Percentiles rank a stretch among this genome's conserved stretches.
Conservation (phyloP, 73 alveolate genomes). For the Stentor coeruleus region DNA sequence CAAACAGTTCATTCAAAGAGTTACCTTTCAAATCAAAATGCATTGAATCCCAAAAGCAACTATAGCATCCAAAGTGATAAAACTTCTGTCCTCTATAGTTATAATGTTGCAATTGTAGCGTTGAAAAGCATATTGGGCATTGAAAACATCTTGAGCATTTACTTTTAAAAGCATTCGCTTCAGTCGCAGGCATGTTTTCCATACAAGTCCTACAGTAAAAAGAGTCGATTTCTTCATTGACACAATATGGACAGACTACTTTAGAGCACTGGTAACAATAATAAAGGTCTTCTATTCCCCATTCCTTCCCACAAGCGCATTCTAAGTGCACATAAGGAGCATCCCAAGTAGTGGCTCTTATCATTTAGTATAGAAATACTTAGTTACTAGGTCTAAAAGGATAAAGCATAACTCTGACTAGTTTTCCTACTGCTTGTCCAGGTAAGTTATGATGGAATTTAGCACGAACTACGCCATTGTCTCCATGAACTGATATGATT, state of each 20-base stretch:
- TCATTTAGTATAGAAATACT: background rate
- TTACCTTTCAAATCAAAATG: background rate
- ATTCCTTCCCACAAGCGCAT: constrained; percentile 41
- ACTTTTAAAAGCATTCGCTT: constrained; percentile 47
- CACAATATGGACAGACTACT: constrained; percentile 44
- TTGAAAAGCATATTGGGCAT: constrained; percentile 51
- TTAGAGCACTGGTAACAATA: constrained; percentile 44
- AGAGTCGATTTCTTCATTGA: constrained; percentile 56
- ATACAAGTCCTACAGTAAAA: constrained; percentile 50
- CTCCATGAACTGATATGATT: constrained; percentile 65
- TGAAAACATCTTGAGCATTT: constrained; percentile 43
- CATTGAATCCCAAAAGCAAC: constrained; percentile 27
- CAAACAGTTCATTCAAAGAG: constrained; percentile 8
- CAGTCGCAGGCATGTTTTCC: constrained; percentile 40
- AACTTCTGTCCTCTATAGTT: background rate
- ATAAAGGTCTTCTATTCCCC: constrained; percentile 47
- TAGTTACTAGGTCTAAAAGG: too few relatives aligned
- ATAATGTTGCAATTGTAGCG: background rate
- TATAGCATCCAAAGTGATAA: constrained; percentile 24
- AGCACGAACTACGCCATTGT: constrained; percentile 59
- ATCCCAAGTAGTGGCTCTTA: background rate
- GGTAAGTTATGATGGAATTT: too few relatives aligned
- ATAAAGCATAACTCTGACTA: too few relatives aligned
- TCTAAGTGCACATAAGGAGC: constrained; percentile 44
- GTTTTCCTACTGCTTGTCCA: too few relatives aligned